Percentiles rank a stretch among this genome's conserved stretches.
Conservation (phyloP, 192 early-diverging fungal species). For the Gigaspora rosea region DNA sequence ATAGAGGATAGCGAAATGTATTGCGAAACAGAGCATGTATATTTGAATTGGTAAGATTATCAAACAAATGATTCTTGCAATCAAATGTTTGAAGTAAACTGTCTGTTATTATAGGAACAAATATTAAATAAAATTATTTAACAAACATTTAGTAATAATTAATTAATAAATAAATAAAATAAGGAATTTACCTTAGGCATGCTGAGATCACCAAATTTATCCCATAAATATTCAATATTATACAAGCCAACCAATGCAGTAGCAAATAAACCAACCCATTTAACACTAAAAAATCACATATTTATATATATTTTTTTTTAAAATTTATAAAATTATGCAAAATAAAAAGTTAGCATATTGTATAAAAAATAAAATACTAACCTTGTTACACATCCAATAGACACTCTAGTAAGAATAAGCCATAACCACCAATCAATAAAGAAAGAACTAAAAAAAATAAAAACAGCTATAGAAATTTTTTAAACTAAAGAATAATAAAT, state of each 20-base stretch:
- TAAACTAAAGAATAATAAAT: neutral
- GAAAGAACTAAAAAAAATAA: constrained; percentile 66
- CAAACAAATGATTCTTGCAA: constrained; percentile 75
- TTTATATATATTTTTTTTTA: constrained; percentile 14
- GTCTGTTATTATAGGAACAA: constrained; percentile 32
- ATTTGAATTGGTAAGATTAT: constrained; percentile 81
- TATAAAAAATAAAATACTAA: constrained; percentile 31
- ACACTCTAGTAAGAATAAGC: constrained; percentile 82
- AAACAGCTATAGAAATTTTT: neutral
- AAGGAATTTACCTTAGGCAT: constrained; percentile 48
- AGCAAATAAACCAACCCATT: constrained; percentile 96
- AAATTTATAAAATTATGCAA: neutral
- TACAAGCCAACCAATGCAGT: constrained; percentile 89
- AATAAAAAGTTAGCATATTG: neutral
- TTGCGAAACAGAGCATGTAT: constrained; percentile 79
- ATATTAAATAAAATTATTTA: constrained; percentile 17
- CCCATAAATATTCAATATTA: constrained; percentile 93
- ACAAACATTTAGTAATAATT: constrained; percentile 10
- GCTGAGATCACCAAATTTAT: constrained; percentile 75
- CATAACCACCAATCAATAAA: constrained; percentile 86
- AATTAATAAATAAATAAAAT: neutral
- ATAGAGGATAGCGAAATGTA: constrained; percentile 89
- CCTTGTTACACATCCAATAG: constrained; percentile 84
- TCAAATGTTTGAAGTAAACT: constrained; percentile 79
- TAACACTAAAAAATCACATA: constrained; percentile 57